These are phyloP conservation scores for Acanthamoeba royreba DNA, from an alignment of 208 protist species.

Conservation along the genomic window DNA sequence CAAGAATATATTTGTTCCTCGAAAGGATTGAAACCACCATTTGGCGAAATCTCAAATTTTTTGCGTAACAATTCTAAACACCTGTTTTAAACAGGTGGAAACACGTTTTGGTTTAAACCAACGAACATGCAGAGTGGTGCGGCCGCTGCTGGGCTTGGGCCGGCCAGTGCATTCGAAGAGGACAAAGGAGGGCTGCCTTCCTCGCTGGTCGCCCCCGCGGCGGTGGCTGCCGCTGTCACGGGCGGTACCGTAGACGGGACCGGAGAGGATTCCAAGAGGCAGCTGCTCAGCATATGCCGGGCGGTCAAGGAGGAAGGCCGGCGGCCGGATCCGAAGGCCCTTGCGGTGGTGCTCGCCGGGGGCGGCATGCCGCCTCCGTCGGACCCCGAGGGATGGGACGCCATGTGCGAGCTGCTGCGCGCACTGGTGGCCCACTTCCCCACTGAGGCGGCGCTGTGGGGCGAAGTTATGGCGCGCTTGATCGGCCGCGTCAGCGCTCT, in stretches of 20 bases:
- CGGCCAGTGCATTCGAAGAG: no score
- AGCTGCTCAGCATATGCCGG: not conserved
- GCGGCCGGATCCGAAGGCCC: not conserved
- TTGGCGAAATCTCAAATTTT: no score
- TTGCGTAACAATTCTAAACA: no score
- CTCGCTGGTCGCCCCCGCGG: no score
- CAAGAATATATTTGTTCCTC: no score
- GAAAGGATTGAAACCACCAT: no score
- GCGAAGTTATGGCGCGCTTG: not conserved
- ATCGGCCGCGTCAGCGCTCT: not conserved
- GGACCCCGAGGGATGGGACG: not conserved
- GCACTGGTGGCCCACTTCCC: not conserved
- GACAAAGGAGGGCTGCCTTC: no score
- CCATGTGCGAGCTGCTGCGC: not conserved
- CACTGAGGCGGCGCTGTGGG: not conserved
- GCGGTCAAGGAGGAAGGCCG: not conserved
- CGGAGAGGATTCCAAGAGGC: not conserved
- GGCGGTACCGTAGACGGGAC: not conserved
- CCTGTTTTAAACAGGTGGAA: no score
- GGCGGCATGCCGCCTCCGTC: not conserved
- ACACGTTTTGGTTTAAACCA: no score
- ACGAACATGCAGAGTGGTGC: no score
- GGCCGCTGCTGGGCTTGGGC: no score
- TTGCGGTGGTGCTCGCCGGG: not conserved
- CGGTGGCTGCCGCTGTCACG: not conserved